Base-by-base conservation (phyloP, 768 basidiomycete species). In the Tephrocybe sp. region DNA sequence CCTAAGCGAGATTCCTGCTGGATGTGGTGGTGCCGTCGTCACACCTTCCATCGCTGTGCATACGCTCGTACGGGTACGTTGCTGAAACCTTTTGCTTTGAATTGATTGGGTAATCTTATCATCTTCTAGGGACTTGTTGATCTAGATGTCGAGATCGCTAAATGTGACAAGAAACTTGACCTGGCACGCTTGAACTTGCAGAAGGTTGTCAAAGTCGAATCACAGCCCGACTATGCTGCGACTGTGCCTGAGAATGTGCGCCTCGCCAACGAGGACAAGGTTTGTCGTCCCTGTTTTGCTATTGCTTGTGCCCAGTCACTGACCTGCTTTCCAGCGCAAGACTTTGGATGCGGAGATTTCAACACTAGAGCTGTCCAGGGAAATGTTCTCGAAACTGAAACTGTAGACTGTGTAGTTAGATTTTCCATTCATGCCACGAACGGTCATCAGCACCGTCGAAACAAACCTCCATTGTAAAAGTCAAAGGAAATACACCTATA, bases 151-250 rank as follows among this genome's bases (percentile, higher is more conserved):
- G 96, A 98, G 69, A 88, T 97, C 39, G 74, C 80, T 34, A 98
- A 95, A 68, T 85, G 87, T 54, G 84, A 92, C 63, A 98, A 97
- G 81, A 97, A 95, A 70, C 78, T 90, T 2, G 81, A 86, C 33
- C 71, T 93, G 9, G 85, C 83, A 2, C 74, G 77, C 46, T 56
- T 89, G 45, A 86, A 82, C 57, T 71, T 89, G 37, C 82, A 86
- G 48, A 98, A 97, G 74, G 72, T 96, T 32, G 58, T 72, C 53
- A 95, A 93, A 68, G 65, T 84, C 15, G 80, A 86, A 55, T 74
- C 79, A 2, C 85, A 89, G 57, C 72, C 85, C 1, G 88, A 90
- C 61, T 97, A 98, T 65, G 80, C 81, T 61, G 77, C 77, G 24
- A 88, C 87, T 44, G 86, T 96, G 5, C 93, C 94, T 0, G 84